Conservation (phyloP, 495 filamentous ascomycete species). For the Lepraria neglecta region DNA sequence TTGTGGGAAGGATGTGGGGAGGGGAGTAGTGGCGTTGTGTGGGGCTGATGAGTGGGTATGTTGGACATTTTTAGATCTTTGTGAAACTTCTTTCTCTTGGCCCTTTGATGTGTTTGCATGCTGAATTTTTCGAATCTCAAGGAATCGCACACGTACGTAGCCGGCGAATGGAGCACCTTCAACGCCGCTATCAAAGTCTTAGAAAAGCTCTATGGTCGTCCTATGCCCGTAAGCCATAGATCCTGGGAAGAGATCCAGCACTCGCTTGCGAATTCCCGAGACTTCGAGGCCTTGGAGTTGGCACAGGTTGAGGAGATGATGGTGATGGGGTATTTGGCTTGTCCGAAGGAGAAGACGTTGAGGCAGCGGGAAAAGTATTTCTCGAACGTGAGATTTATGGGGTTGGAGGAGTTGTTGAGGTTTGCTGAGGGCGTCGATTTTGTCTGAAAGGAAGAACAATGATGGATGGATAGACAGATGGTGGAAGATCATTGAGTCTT, state of each 20-base stretch:
- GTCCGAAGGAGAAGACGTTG: constrained; percentile 11
- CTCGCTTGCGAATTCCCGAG: background rate
- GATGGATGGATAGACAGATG: too few species aligned
- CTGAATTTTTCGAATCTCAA: background rate
- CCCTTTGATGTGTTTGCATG: background rate
- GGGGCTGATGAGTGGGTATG: constrained; percentile 16
- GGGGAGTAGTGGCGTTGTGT: constrained; percentile 15
- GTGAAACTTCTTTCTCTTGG: too few species aligned
- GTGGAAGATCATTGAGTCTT: too few species aligned
- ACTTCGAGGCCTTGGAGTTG: background rate
- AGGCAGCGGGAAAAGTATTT: constrained; percentile 14
- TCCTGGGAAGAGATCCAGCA: background rate
- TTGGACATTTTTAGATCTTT: too few species aligned
- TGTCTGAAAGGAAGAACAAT: too few species aligned
- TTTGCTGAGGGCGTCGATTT: constrained; percentile 9
- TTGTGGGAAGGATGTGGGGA: constrained; percentile 17
- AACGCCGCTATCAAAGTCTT: constrained; percentile 13
- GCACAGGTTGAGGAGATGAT: constrained; percentile 20
- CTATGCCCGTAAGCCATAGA: background rate
- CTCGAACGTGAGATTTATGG: background rate
- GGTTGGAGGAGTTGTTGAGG: constrained; percentile 6
- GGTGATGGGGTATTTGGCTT: constrained; percentile 5
- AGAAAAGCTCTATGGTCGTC: background rate
- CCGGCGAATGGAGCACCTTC: constrained; percentile 20
- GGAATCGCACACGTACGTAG: constrained; percentile 13